These are phyloP conservation scores for sunflower (Helianthus annuus) DNA, from an alignment of 129 eudicot genomes.

Conservation along the genomic window DNA sequence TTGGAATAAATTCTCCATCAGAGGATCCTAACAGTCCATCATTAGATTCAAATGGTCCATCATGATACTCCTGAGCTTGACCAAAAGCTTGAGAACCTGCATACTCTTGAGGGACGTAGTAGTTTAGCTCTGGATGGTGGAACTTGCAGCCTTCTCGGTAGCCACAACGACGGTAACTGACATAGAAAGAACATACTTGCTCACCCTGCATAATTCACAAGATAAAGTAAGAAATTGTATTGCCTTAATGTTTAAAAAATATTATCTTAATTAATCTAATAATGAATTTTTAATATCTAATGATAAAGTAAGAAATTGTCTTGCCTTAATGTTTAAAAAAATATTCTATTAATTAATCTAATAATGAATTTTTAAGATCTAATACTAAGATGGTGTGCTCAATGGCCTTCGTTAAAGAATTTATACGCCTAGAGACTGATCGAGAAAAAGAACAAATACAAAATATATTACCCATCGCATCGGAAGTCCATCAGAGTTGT, in stretches of 20 bases:
- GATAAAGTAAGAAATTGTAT: background rate
- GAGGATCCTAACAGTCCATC: background rate
- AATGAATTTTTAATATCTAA: too few species aligned
- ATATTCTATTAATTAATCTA: too few species aligned
- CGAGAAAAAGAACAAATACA: background rate
- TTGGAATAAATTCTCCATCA: too few species aligned
- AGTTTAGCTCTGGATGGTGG: background rate
- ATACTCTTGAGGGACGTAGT: background rate
- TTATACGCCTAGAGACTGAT: too few species aligned
- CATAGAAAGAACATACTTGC: background rate
- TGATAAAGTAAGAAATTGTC: background rate
- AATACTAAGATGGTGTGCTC: too few species aligned
- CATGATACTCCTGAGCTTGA: background rate
- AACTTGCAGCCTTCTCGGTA: background rate
- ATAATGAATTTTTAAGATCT: too few species aligned
- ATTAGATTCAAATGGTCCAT: background rate
- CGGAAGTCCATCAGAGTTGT: constrained; percentile 6
- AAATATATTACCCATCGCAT: background rate
- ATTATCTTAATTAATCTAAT: too few species aligned
- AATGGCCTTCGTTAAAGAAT: too few species aligned
- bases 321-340: too few species aligned
- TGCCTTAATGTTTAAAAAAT: too few species aligned
- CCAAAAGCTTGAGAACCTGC: background rate
- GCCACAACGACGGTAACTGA: background rate
- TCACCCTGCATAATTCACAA: background rate